These are phyloP conservation scores for Coffea canephora DNA, from an alignment of 257 asterid genomes.

Conservation along the genomic window DNA sequence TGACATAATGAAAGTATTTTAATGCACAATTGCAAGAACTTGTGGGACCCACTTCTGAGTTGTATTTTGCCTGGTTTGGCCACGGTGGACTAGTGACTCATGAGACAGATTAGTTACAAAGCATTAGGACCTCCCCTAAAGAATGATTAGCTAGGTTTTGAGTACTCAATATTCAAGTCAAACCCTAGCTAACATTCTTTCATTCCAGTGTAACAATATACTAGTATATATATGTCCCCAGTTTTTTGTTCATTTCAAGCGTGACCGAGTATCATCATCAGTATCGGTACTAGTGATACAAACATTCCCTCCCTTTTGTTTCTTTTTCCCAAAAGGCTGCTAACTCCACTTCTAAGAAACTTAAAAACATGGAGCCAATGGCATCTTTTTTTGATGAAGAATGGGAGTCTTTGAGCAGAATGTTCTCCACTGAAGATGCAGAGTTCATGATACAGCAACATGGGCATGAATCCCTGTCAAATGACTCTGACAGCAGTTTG, in stretches of 20 bases:
- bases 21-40: constrained; percentile 43
- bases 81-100: constrained; percentile 49
- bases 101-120: constrained; percentile 42
- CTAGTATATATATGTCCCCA: constrained; percentile 43
- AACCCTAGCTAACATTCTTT: constrained; percentile 31
- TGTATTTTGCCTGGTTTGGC: constrained; percentile 60
- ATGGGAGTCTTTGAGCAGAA: constrained; percentile 61
- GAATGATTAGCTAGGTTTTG: constrained; percentile 28
- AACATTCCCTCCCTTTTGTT: background rate
- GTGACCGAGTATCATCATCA: constrained; percentile 13
- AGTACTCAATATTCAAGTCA: constrained; percentile 46
- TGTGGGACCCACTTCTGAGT: constrained; percentile 38
- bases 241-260: constrained; percentile 33
- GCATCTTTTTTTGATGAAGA: constrained; percentile 67
- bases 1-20: constrained; percentile 12
- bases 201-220: constrained; percentile 16
- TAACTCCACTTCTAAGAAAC: background rate
- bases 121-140: constrained; percentile 32
- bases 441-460: constrained; percentile 37
- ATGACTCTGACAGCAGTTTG: background rate
- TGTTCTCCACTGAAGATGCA: constrained; percentile 51
- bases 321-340: background rate
- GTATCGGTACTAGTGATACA: background rate
- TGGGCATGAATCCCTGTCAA: constrained; percentile 17
- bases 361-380: constrained; percentile 43